Conservation (phyloP, 768 basidiomycete species). For the Rhodotorula kratochvilovae region DNA sequence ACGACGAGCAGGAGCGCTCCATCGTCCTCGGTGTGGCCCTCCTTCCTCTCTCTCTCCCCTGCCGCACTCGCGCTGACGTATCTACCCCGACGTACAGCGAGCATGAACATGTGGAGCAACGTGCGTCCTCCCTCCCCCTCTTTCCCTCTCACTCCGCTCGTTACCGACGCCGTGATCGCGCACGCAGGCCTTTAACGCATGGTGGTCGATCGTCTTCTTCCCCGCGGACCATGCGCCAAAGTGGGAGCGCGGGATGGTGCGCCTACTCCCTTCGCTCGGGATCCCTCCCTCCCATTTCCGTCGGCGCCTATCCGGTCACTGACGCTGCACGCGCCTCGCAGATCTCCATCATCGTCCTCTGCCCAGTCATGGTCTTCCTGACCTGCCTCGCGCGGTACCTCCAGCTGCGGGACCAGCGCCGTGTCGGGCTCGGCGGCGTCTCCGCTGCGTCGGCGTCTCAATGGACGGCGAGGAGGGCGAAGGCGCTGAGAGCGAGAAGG, state of each 20-base stretch:
- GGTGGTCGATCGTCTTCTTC: constrained; percentile 54
- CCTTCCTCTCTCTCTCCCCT: no score
- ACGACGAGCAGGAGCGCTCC: constrained; percentile 65
- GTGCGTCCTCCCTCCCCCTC: background rate
- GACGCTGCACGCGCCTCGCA: background rate
- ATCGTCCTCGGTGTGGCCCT: constrained; percentile 55
- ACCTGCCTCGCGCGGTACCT: constrained; percentile 6
- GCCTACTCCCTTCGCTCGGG: background rate
- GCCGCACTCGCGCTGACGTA: background rate
- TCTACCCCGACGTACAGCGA: constrained; percentile 44
- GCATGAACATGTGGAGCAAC: constrained; percentile 57
- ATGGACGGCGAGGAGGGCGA: background rate
- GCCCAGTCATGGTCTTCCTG: constrained; percentile 5
- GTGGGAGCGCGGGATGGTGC: constrained; percentile 63
- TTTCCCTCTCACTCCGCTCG: background rate
- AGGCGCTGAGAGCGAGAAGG: background rate
- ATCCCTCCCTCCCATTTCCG: background rate
- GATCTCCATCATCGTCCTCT: constrained; percentile 24
- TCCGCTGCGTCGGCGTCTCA: background rate
- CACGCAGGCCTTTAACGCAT: background rate
- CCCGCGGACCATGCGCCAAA: constrained; percentile 67
- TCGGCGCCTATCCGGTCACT: no score
- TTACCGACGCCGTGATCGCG: background rate
- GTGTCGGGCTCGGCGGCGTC: no score
- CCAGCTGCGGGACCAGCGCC: constrained; percentile 14